Conservation (phyloP, 495 filamentous ascomycete genomes). For the Astrothelium macrocarpum region DNA sequence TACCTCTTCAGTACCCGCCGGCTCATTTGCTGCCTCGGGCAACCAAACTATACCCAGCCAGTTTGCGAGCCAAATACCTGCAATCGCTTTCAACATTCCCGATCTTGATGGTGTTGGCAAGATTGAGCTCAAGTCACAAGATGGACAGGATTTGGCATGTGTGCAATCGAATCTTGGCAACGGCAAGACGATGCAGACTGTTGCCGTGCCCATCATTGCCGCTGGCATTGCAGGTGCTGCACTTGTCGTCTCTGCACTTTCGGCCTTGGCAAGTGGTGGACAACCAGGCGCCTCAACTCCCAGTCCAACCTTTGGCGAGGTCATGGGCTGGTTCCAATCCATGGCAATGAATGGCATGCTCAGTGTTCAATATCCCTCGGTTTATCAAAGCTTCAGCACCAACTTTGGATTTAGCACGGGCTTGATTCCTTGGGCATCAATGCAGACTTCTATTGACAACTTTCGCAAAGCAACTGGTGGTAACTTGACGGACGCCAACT, state of each 20-base stretch:
- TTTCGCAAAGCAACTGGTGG: conserved; percentile 77
- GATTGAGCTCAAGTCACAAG: conserved; percentile 58
- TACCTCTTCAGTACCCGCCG: conserved; percentile 51
- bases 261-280: conserved; percentile 53
- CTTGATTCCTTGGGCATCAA: conserved; percentile 65
- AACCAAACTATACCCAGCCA: conserved; percentile 55
- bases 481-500: conserved; percentile 70
- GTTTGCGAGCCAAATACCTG: conserved; percentile 67
- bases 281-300: conserved; percentile 54
- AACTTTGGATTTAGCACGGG: conserved; percentile 93
- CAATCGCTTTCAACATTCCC: conserved; percentile 83
- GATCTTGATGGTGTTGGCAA: conserved; percentile 84
- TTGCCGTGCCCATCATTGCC: conserved; percentile 74
- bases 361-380: conserved; percentile 71
- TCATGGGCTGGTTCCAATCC: conserved; percentile 84
- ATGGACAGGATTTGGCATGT: conserved; percentile 61
- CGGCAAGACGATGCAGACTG: conserved; percentile 66
- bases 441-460: conserved; percentile 77
- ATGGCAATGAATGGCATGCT: conserved; percentile 95
- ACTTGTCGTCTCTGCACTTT: conserved; percentile 61
- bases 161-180: conserved; percentile 74
- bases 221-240: conserved; percentile 82
- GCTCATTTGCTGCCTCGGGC: conserved; percentile 64
- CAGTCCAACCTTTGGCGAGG: conserved; percentile 78
- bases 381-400: conserved; percentile 79